A percentile compares a stretch with the other conserved stretches of the same genome.
Evolutionary conservation across 2,329 filamentous ascomycete genomes (phyloP).

Genomic region (Neophaeococcomyces mojaviensis): DNA sequence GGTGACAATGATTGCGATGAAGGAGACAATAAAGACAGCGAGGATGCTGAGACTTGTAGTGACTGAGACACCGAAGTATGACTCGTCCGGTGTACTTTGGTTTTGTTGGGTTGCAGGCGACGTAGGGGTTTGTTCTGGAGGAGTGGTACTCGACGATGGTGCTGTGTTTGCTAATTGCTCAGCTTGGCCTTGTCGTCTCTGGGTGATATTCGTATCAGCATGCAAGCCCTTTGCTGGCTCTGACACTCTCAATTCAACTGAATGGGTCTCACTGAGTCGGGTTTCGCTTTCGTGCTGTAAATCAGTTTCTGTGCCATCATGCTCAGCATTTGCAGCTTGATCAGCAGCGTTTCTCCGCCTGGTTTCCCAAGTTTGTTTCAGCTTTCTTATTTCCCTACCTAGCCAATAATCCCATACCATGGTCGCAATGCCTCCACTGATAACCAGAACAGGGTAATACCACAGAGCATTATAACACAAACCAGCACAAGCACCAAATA

Average conservation of each 20-base stretch:
- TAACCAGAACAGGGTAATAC: slow-evolving; percentile 64
- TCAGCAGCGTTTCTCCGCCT: slow-evolving; percentile 6
- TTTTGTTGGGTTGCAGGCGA: background rate
- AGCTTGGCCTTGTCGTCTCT: background rate
- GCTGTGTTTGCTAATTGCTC: background rate
- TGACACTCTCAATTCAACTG: background rate
- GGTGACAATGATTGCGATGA: slow-evolving; percentile 43
- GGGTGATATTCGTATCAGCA: background rate
- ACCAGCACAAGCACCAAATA: slow-evolving; percentile 56
- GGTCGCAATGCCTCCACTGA: slow-evolving; percentile 46
- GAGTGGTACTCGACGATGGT: background rate
- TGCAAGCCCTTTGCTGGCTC: background rate
- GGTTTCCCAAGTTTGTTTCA: slow-evolving; percentile 16
- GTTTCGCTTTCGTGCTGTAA: background rate
- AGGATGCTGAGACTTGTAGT: slow-evolving; percentile 35
- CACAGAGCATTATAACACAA: slow-evolving; percentile 65
- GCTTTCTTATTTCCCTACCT: slow-evolving; percentile 43
- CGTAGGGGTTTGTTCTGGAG: background rate
- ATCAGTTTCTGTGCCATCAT: slow-evolving; percentile 1
- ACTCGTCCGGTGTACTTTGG: no score
- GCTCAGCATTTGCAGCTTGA: slow-evolving; percentile 4
- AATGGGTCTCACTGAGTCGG: background rate
- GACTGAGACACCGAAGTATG: background rate
- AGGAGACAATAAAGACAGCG: slow-evolving; percentile 20
- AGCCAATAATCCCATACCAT: slow-evolving; percentile 51